A percentile compares a stretch with the other conserved stretches of the same genome.
Evolutionary conservation across 2,329 filamentous ascomycete genomes (phyloP).

Genomic region (Curvularia eragrostidis): DNA sequence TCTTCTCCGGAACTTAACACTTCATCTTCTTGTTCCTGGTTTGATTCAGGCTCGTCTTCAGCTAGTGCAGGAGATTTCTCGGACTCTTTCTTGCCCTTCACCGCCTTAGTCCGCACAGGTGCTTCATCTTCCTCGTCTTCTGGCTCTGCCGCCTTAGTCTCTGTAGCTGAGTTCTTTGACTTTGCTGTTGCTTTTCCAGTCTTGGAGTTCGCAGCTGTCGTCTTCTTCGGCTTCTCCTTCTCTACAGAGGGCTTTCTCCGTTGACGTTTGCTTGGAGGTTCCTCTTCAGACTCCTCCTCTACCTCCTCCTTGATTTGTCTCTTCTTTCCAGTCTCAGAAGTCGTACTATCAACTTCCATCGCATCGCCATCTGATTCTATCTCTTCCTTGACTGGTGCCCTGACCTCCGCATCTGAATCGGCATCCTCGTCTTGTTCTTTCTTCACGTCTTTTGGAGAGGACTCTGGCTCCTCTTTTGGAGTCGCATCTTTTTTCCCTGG

Average conservation of each 20-base stretch:
- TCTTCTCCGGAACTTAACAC: slow-evolving; percentile 64
- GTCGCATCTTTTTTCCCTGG: slow-evolving; percentile 50
- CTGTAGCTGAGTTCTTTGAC: slow-evolving; percentile 25
- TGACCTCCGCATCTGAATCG: slow-evolving; percentile 28
- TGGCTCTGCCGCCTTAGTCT: slow-evolving; percentile 23
- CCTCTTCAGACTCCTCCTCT: slow-evolving; percentile 45
- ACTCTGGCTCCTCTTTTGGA: slow-evolving; percentile 27
- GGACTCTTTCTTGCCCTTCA: slow-evolving; percentile 29
- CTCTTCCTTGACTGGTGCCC: slow-evolving; percentile 29
- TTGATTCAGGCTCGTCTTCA: slow-evolving; percentile 31
- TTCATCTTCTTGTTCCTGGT: slow-evolving; percentile 49
- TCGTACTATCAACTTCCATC: slow-evolving; percentile 38
- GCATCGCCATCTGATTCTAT: slow-evolving; percentile 26
- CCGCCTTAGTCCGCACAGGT: slow-evolving; percentile 21
- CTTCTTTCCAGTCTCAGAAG: slow-evolving; percentile 40
- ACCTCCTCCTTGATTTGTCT: slow-evolving; percentile 40
- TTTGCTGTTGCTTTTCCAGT: slow-evolving; percentile 27
- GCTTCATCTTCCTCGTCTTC: slow-evolving; percentile 35
- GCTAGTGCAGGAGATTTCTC: slow-evolving; percentile 31
- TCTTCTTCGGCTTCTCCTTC: slow-evolving; percentile 27
- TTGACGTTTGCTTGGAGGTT: slow-evolving; percentile 46
- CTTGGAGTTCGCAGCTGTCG: slow-evolving; percentile 26
- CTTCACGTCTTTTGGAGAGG: slow-evolving; percentile 28
- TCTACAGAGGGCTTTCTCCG: slow-evolving; percentile 40
- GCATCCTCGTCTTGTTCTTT: slow-evolving; percentile 22